phyloP scores from a whole-genome alignment of 805 yeast genomes.

The Yamadazyma paraphyllophila region DNA sequence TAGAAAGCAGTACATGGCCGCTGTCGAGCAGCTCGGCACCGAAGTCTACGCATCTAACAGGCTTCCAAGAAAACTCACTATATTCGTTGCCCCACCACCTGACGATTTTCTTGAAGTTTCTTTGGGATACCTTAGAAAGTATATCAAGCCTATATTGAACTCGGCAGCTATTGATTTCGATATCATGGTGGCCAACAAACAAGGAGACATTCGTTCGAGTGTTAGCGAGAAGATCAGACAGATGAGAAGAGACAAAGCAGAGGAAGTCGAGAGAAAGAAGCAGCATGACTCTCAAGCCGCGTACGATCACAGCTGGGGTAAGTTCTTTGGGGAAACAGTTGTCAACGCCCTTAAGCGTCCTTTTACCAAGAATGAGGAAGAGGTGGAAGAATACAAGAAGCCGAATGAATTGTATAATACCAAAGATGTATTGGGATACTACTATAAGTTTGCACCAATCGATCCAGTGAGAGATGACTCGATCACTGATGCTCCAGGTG shows the following conservation, averaged over 20 bases:
- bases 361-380: slow-evolving; percentile 7
- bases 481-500: slow-evolving; percentile 60
- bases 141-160: slow-evolving; percentile 80
- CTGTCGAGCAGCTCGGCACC: slow-evolving; percentile 55
- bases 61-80: slow-evolving; percentile 71
- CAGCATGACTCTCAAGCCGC: not conserved
- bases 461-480: slow-evolving; percentile 46
- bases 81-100: slow-evolving; percentile 96
- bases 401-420: slow-evolving; percentile 37
- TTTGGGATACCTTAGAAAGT: slow-evolving; percentile 68
- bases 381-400: slow-evolving; percentile 14
- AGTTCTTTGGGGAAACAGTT: slow-evolving; percentile 14
- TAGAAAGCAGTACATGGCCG: slow-evolving; percentile 60
- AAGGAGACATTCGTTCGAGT: slow-evolving; percentile 79
- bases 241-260: slow-evolving; percentile 46
- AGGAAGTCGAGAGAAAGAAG: not conserved
- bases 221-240: slow-evolving; percentile 84
- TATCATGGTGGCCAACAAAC: slow-evolving; percentile 70
- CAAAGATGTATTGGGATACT: slow-evolving; percentile 58
- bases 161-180: slow-evolving; percentile 85
- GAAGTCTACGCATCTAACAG: slow-evolving; percentile 43
- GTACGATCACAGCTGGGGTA: slow-evolving; percentile 26
- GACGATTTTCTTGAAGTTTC: slow-evolving; percentile 81
- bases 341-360: slow-evolving; percentile 11
- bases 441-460: slow-evolving; percentile 29